phyloP scores from a whole-genome alignment of 2,329 filamentous ascomycete species.

The Chaetomium sp. region DNA sequence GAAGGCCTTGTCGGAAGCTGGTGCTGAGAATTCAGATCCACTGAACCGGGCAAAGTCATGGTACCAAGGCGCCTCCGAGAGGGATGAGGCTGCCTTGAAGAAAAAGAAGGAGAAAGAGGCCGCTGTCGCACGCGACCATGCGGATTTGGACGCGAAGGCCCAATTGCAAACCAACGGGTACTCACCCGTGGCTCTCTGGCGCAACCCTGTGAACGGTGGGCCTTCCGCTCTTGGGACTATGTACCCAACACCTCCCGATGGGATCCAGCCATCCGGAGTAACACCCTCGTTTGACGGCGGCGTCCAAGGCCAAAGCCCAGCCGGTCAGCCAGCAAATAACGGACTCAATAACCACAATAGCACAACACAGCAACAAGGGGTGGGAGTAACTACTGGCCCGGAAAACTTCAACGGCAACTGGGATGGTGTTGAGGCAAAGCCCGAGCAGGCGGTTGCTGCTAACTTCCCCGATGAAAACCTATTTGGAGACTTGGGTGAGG shows the following conservation, averaged over 20 bases:
- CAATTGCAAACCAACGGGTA: constrained; percentile 40
- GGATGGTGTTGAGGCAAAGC: constrained; percentile 39
- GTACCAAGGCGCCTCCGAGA: constrained; percentile 38
- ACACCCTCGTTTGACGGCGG: constrained; percentile 52
- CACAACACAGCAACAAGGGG: constrained; percentile 19
- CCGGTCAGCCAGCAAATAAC: constrained; percentile 33
- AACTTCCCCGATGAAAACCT: constrained; percentile 50
- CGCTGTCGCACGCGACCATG: constrained; percentile 36
- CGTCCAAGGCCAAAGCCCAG: constrained; percentile 44
- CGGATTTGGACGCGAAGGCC: constrained; percentile 35
- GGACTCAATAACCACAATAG: constrained; percentile 35
- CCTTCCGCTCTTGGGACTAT: constrained; percentile 44
- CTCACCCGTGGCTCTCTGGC: constrained; percentile 46
- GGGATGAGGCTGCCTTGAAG: constrained; percentile 41
- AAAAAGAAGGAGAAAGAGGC: constrained; percentile 47
- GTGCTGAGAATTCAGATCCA: constrained; percentile 42
- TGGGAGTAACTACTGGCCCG: constrained; percentile 19
- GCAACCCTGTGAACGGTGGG: constrained; percentile 37
- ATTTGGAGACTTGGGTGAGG: constrained; percentile 62
- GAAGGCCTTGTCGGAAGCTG: constrained; percentile 32
- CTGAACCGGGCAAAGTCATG: constrained; percentile 43
- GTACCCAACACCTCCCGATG: constrained; percentile 68
- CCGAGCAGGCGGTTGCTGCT: constrained; percentile 35
- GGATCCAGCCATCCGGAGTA: constrained; percentile 46
- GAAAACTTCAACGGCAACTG: constrained; percentile 34